These are phyloP conservation scores for Grosmannia serpens DNA, from an alignment of 2,329 filamentous ascomycete genomes.

Conservation along the genomic window DNA sequence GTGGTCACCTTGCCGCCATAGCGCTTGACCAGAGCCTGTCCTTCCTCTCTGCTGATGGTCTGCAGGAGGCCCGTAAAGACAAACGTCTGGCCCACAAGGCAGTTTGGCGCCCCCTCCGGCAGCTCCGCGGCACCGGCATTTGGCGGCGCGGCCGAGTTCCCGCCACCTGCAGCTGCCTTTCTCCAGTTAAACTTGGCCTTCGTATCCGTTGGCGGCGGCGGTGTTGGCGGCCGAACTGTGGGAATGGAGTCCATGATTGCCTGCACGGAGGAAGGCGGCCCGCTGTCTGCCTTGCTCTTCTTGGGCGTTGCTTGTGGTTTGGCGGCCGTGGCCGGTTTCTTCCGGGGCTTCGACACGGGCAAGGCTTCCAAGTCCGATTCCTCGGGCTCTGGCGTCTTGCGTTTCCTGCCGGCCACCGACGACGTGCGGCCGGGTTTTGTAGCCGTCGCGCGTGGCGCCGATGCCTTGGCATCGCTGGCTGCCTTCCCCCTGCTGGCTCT, in stretches of 20 bases:
- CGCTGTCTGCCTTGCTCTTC: slow-evolving; percentile 33
- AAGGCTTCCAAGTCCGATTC: slow-evolving; percentile 43
- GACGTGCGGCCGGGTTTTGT: not conserved
- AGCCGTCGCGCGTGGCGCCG: slow-evolving; percentile 16
- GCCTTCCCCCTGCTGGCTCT: not conserved
- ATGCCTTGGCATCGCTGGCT: slow-evolving; percentile 12
- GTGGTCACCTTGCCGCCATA: slow-evolving; percentile 86
- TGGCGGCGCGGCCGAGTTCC: slow-evolving; percentile 51
- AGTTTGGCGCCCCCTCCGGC: slow-evolving; percentile 77
- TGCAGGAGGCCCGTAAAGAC: slow-evolving; percentile 89
- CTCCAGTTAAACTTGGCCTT: slow-evolving; percentile 71
- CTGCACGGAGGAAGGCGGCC: slow-evolving; percentile 63
- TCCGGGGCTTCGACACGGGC: slow-evolving; percentile 17
- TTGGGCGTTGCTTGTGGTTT: slow-evolving; percentile 6
- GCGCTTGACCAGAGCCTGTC: slow-evolving; percentile 73
- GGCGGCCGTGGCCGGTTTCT: slow-evolving; percentile 36
- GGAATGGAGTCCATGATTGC: slow-evolving; percentile 83
- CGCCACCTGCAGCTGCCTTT: slow-evolving; percentile 44
- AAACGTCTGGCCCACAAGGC: slow-evolving; percentile 78
- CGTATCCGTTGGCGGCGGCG: slow-evolving; percentile 54
- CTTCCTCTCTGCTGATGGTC: slow-evolving; percentile 73
- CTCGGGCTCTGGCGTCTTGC: slow-evolving; percentile 44
- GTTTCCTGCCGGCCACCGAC: slow-evolving; percentile 31
- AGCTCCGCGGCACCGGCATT: slow-evolving; percentile 56
- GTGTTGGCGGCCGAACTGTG: slow-evolving; percentile 70